Conservation (phyloP, 371 early-diverging fungal species). For the Chytridiales sp. region DNA sequence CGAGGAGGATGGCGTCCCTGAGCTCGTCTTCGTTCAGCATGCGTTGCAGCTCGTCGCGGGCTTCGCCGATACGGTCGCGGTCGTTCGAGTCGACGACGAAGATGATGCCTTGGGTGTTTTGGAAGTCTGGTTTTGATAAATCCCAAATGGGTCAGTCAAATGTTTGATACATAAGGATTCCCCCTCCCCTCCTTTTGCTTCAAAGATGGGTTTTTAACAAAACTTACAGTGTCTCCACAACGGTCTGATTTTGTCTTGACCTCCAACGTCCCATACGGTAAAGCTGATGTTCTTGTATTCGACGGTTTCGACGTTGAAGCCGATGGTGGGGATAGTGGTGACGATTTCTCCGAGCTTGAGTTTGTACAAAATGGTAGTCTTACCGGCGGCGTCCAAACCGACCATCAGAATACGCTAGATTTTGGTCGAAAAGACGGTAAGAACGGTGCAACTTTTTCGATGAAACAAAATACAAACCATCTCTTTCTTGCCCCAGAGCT, state of each 20-base stretch:
- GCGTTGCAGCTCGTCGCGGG: slow-evolving; percentile 53
- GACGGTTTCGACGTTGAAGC: slow-evolving; percentile 93
- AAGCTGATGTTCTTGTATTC: slow-evolving; percentile 88
- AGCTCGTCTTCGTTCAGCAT: slow-evolving; percentile 58
- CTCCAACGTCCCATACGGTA: slow-evolving; percentile 94
- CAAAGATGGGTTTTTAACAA: too few relatives aligned
- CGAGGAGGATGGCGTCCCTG: slow-evolving; percentile 50
- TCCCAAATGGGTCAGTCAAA: too few relatives aligned
- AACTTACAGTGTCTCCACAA: slow-evolving; percentile 70
- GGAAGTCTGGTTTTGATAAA: too few relatives aligned
- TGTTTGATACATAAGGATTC: too few relatives aligned
- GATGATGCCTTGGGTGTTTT: slow-evolving; percentile 60
- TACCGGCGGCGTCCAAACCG: slow-evolving; percentile 67
- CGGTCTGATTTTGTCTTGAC: slow-evolving; percentile 89
- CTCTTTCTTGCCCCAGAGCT: too few relatives aligned
- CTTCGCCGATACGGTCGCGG: slow-evolving; percentile 56
- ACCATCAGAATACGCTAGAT: slow-evolving; percentile 60
- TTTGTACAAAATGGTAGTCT: slow-evolving; percentile 66
- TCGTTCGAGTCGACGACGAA: slow-evolving; percentile 73
- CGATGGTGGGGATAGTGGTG: slow-evolving; percentile 85
- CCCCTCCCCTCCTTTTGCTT: too few relatives aligned
- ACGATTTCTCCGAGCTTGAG: slow-evolving; percentile 92
- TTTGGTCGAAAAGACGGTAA: too few relatives aligned
- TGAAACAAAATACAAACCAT: too few relatives aligned
- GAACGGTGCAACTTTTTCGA: too few relatives aligned